phyloP scores from a whole-genome alignment of 1,284 basidiomycete species.

The Peniophora sp. region DNA sequence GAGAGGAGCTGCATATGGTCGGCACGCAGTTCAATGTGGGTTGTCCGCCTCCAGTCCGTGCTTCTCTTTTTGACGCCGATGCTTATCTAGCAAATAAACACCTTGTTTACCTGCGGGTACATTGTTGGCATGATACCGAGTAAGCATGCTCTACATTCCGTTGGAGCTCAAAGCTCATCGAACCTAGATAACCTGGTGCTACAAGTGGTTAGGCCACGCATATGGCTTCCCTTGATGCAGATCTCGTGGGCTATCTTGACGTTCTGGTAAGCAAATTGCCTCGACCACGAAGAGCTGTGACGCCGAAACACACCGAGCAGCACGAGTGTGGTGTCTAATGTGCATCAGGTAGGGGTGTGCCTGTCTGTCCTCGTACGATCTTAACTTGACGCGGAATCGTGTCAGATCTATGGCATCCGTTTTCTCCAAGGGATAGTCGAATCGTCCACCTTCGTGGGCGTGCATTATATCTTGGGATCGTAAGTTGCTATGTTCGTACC shows the following conservation, averaged over 20 bases:
- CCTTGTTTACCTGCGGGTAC: conserved; percentile 67
- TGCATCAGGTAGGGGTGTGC: conserved; percentile 40
- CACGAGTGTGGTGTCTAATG: conserved; percentile 46
- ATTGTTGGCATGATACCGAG: conserved; percentile 69
- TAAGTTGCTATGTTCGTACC: conserved; percentile 21
- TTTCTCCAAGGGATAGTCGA: conserved; percentile 72
- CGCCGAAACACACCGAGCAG: no score
- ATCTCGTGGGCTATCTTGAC: conserved; percentile 58
- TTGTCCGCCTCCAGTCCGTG: not conserved
- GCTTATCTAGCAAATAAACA: conserved; percentile 49
- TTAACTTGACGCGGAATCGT: not conserved
- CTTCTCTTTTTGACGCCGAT: not conserved
- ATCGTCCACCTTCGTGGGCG: conserved; percentile 69
- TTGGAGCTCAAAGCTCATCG: conserved; percentile 1
- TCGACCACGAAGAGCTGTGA: not conserved
- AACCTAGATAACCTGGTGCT: conserved; percentile 54
- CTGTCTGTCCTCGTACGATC: not conserved
- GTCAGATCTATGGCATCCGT: conserved; percentile 55
- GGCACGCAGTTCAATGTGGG: conserved; percentile 64
- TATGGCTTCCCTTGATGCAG: conserved; percentile 63
- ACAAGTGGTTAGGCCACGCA: conserved; percentile 49
- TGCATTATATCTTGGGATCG: conserved; percentile 67
- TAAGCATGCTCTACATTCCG: no score
- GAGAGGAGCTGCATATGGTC: conserved; percentile 64
- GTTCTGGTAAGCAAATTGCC: conserved; percentile 36